Percentiles rank a stretch among this genome's conserved stretches.
phyloP scores from a whole-genome alignment of 805 yeast species.

The Myxozyma lipomycoides region DNA sequence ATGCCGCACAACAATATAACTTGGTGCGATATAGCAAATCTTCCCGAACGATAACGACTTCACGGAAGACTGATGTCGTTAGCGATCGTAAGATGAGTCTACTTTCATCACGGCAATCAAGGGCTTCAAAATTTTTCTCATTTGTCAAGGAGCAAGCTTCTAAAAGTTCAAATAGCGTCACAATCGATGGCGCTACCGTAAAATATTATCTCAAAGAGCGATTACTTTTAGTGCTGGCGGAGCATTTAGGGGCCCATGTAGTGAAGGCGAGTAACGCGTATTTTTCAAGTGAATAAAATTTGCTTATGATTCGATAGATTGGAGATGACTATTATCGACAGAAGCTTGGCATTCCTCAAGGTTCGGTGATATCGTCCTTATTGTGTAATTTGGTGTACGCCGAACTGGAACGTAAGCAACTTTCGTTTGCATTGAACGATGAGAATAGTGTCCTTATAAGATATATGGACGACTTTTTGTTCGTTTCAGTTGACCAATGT shows the following conservation, averaged over 20 bases:
- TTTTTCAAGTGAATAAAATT: not conserved
- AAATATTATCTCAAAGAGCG: slow-evolving; percentile 43
- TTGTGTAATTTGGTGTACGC: slow-evolving; percentile 74
- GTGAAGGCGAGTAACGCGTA: slow-evolving; percentile 22
- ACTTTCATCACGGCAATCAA: no score
- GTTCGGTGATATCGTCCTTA: slow-evolving; percentile 68
- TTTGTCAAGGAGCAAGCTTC: no score
- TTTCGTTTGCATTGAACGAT: slow-evolving; percentile 31
- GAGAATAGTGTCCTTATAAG: slow-evolving; percentile 49
- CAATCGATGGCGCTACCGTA: slow-evolving; percentile 36
- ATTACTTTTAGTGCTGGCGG: slow-evolving; percentile 44
- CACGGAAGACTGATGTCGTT: not conserved
- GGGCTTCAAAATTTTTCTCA: no score
- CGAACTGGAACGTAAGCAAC: slow-evolving; percentile 44
- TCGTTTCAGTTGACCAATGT: slow-evolving; percentile 49
- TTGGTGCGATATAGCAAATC: not conserved
- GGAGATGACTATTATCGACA: slow-evolving; percentile 44
- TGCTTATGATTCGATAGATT: slow-evolving; percentile 30
- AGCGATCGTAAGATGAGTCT: no score
- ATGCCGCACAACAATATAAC: slow-evolving; percentile 3
- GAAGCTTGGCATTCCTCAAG: slow-evolving; percentile 75
- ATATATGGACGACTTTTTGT: slow-evolving; percentile 79
- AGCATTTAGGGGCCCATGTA: slow-evolving; percentile 52
- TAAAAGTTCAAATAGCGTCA: slow-evolving; percentile 11
- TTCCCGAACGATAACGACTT: not conserved